A percentile compares a stretch with the other conserved stretches of the same genome.
Conservation (phyloP, 192 early-diverging fungal species). For the Rhizoclosmatium globosum region DNA sequence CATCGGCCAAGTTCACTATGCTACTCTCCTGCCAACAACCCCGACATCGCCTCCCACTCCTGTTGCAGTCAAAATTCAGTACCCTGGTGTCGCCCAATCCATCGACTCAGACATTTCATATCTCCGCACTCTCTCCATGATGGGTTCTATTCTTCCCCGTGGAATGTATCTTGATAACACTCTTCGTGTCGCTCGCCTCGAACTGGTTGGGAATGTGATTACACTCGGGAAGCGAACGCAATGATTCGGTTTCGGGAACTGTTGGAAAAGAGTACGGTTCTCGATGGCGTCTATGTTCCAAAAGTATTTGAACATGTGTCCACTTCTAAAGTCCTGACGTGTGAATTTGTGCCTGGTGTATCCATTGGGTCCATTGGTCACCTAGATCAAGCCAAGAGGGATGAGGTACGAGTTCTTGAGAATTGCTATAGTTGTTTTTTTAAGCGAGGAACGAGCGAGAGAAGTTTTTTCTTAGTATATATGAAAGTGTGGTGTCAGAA, state of each 20-base stretch:
- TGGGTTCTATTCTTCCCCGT: conserved; percentile 86
- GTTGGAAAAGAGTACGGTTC: conserved; percentile 56
- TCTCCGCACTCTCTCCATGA: conserved; percentile 76
- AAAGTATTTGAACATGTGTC: conserved; percentile 71
- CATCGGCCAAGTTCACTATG: conserved; percentile 61
- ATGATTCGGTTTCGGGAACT: conserved; percentile 74
- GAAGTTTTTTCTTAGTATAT: too few relatives aligned
- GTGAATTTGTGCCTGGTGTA: conserved; percentile 80
- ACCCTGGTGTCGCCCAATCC: conserved; percentile 88
- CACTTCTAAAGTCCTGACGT: conserved; percentile 78
- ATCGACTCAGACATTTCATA: conserved; percentile 92
- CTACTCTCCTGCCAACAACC: conserved; percentile 44
- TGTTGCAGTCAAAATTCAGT: conserved; percentile 95
- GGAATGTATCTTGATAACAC: conserved; percentile 98
- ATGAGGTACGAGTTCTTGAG: conserved; percentile 53
- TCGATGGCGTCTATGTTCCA: conserved; percentile 69
- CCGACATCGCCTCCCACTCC: conserved; percentile 6
- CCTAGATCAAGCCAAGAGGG: conserved; percentile 64
- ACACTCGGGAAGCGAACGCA: conserved; percentile 82
- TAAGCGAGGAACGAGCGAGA: too few relatives aligned
- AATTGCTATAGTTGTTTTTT: not conserved
- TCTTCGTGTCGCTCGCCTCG: conserved; percentile 85
- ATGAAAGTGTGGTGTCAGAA: too few relatives aligned
- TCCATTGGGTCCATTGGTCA: conserved; percentile 68
- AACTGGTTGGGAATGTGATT: conserved; percentile 96